Conservation (phyloP, 164 flowering plant species). For the Vitis riparia region DNA sequence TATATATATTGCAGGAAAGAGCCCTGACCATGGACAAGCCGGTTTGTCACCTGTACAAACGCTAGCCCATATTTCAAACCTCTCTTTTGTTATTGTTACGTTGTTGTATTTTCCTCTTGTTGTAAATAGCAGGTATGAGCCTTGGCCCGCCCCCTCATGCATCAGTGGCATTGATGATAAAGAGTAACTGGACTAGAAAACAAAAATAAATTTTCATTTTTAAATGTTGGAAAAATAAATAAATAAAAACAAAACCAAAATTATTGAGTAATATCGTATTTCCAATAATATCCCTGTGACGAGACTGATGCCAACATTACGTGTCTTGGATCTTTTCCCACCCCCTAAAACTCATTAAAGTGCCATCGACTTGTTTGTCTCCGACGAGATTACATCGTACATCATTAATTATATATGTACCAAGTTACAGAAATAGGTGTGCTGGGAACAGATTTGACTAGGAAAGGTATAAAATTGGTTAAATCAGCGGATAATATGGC, state of each 20-base stretch:
- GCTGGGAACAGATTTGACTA: not conserved
- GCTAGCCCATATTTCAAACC: no score
- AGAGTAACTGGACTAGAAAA: no score
- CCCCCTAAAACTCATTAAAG: no score
- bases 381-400: not conserved
- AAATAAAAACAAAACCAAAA: no score
- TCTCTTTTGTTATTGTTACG: not conserved
- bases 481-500: not conserved
- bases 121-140: no score
- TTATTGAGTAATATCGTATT: not conserved
- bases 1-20: not conserved
- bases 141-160: no score
- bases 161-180: no score
- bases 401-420: not conserved
- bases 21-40: slow-evolving; percentile 5
- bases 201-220: no score
- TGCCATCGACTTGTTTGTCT: not conserved
- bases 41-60: not conserved
- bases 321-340: not conserved
- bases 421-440: no score
- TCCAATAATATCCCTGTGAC: not conserved
- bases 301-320: not conserved
- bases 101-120: no score
- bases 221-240: no score
- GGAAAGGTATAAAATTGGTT: not conserved